phyloP scores from a whole-genome alignment of 306 rosid genomes.

The Lagenaria siceraria region DNA sequence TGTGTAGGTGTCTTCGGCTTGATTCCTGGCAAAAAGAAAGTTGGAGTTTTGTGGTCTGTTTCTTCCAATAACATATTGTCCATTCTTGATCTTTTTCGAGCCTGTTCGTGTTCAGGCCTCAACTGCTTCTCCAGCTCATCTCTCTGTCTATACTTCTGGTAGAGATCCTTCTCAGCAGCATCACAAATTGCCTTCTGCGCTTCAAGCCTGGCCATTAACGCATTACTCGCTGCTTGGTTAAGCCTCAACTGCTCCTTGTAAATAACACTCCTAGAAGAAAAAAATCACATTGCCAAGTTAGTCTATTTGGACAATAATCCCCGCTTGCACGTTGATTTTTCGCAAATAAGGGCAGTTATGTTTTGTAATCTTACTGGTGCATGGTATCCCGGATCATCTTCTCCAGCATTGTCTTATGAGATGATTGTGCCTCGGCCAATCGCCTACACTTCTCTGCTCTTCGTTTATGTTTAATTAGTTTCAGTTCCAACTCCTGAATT shows the following conservation, averaged over 20 bases:
- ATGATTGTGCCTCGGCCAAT: slow-evolving; percentile 83
- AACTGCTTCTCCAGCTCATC: slow-evolving; percentile 77
- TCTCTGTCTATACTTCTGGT: slow-evolving; percentile 52
- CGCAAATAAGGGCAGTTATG: not conserved
- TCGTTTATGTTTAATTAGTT: slow-evolving; percentile 54
- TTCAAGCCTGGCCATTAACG: slow-evolving; percentile 95
- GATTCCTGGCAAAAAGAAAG: slow-evolving; percentile 34
- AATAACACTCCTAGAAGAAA: slow-evolving; percentile 65
- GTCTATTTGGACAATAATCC: not conserved
- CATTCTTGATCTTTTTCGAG: slow-evolving; percentile 78
- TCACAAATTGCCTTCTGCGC: slow-evolving; percentile 75
- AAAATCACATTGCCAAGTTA: not conserved
- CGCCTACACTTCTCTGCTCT: slow-evolving; percentile 83
- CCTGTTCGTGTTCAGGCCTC: slow-evolving; percentile 66
- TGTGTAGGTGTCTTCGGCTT: slow-evolving; percentile 54
- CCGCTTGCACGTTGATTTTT: not conserved
- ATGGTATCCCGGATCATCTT: slow-evolving; percentile 94
- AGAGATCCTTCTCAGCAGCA: slow-evolving; percentile 75
- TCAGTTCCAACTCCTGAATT: slow-evolving; percentile 68
- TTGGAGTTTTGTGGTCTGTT: slow-evolving; percentile 19
- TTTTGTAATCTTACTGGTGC: slow-evolving; percentile 69
- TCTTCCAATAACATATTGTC: slow-evolving; percentile 43
- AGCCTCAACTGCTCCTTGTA: slow-evolving; percentile 94
- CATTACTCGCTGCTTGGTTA: slow-evolving; percentile 76
- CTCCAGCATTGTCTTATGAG: slow-evolving; percentile 71